Base-by-base conservation (phyloP, 2,329 filamentous ascomycete genomes). In the Coniochaeta pulveracea region DNA sequence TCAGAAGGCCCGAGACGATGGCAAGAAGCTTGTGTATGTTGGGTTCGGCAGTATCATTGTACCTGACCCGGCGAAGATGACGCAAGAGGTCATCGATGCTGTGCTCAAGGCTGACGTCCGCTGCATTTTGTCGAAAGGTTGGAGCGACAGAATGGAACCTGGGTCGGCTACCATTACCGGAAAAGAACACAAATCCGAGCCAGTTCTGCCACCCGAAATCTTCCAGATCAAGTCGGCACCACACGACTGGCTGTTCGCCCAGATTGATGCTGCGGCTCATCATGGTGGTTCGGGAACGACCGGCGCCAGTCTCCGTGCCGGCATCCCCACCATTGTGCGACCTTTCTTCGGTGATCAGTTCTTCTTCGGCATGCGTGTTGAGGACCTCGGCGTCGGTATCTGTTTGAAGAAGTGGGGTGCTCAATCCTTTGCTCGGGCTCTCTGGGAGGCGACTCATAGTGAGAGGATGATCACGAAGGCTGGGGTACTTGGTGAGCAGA, bases 281-380 rank as follows among this genome's bases (percentile, higher is more conserved):
- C 91, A 98, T 50, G 91, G 91, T 30, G 91, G 91, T 5, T 85
- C 86, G 4, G 91, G 91, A 2, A 98, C 91, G 0, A 98, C 91
- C 0, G 91, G 91, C 2, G 91, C 91, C 1, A 93, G 85, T 54
- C 64, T 98, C 31, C 72, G 91, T 34, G 88, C 88, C 1, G 91
- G 91, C 3, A 75, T 94, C 5, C 91, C 91, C 0, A 96, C 91
- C 1, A 88, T 98, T 42, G 82, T 96, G 50, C 84, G 89, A 40
- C 91, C 91, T 0, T 98, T 96, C 63, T 98, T 98, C 50, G 91
- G 91, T 5, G 91, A 98, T 47, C 91, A 98, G 52, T 95, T 82
- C 66, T 98, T 98, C 64, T 96, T 93, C 47, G 91, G 86, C 6
- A 74, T 69, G 19, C 72, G 91, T 4, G 82, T 96, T 2, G 86